Evolutionary conservation across 2,329 filamentous ascomycete species (phyloP), one percentile per base, ranked within the genome.

Genomic region (Coniochaeta prunicola): DNA sequence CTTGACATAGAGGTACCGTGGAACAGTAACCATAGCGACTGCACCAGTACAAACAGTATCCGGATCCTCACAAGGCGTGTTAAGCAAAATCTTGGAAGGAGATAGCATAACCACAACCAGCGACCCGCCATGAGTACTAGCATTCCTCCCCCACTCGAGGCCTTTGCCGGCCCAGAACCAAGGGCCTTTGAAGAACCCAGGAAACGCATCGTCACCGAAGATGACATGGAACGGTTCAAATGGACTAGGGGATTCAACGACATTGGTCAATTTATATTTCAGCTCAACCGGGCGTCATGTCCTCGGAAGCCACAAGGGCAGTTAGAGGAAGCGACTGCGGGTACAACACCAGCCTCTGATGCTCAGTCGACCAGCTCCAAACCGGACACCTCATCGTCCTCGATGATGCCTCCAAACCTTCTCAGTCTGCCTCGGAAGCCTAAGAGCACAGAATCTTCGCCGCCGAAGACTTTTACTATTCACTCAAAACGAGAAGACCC

Each of bases 261-360:
- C 69, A 90, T 99, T 58, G 89, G 91, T 72, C 82, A 84, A 53
- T 97, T 96, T 71, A 77, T 97, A 53, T 80, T 96, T 64, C 94
- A 97, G 74, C 85, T 99, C 55, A 97, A 96, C 72, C 85, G 88
- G 59, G 83, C 92, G 12, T 85, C 97, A 75, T 90, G 93, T 64
- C 92, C 93, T 0, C 78, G 84, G 5, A 86, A 81, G 64, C 65
- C 69, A 2, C 60, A 68, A 42, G 4, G n/a, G 36, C 38, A 17
- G 24, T 10, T 53, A 2, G 36, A 26, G 13, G 53, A 21, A 2
- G 34, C 38, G 6, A n/a, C 21, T 30, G 13, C 45, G 17, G 5
- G 8, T 17, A 30, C 21, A 2, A 8, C 24, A 5, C 12, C 24
- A 2, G 4, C 21, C 12, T 5, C 19, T 4, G 28, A 36, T 55